Percentiles rank a stretch among this genome's conserved stretches.
Conservation (phyloP, 73 alveolate species). For the Symbiodinium natans region DNA sequence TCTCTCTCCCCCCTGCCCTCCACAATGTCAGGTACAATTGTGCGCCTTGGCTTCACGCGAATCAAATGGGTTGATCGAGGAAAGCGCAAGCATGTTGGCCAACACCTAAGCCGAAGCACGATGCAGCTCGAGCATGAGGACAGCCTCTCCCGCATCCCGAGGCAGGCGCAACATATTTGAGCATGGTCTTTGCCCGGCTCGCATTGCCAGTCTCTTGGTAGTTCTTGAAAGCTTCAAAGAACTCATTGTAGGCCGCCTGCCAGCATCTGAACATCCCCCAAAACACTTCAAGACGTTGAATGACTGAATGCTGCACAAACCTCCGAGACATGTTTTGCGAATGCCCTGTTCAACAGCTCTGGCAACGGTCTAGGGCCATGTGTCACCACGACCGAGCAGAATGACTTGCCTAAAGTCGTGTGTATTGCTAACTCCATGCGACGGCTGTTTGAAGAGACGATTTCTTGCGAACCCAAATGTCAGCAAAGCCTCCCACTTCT, state of each 20-base stretch:
- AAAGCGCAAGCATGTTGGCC: slow-evolving; percentile 94
- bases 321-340: not conserved
- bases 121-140: too few relatives aligned
- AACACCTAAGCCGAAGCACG: slow-evolving; percentile 35
- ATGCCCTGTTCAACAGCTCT: too few relatives aligned
- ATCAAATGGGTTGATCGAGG: slow-evolving; percentile 93
- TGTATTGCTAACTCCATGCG: not conserved
- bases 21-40: too few relatives aligned
- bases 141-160: not conserved
- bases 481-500: slow-evolving; percentile 78
- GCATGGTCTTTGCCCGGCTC: slow-evolving; percentile 89
- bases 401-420: too few relatives aligned
- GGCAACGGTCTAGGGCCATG: too few relatives aligned
- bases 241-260: slow-evolving; percentile 93
- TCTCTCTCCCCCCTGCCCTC: too few relatives aligned
- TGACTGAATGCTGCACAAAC: not conserved
- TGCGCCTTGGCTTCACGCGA: slow-evolving; percentile 94
- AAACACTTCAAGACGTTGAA: too few relatives aligned
- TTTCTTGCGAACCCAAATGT: not conserved
- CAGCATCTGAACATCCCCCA: not conserved
- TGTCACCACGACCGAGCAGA: too few relatives aligned
- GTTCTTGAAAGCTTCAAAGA: slow-evolving; percentile 94
- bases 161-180: slow-evolving; percentile 66
- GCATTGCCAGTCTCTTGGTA: slow-evolving; percentile 93
- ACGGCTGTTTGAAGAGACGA: not conserved